Evolutionary conservation across 2,329 filamentous ascomycete genomes (phyloP), one percentile per base, ranked within the genome.

Genomic region (Simplicillium sp.): DNA sequence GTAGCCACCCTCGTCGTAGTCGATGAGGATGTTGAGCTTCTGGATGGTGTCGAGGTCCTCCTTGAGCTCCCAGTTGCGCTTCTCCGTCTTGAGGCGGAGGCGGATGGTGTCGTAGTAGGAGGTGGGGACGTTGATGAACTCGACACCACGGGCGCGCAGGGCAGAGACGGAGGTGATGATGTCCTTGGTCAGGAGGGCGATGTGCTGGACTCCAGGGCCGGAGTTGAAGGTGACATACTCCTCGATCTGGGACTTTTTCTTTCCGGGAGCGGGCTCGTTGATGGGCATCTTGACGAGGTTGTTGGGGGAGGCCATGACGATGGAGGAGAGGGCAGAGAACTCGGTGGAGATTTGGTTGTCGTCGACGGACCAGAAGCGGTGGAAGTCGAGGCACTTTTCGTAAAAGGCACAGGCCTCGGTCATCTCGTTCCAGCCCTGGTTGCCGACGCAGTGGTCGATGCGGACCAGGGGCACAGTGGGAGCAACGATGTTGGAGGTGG

Each of bases 321-420:
- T 81, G 55, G 79, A 86, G 65, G 82, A 87, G 37, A 96, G 73
- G 9, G 90, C 88, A 1, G 83, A 88, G 73, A 87, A 96, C 58
- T 94, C 88, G 50, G 86, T 95, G 73, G 80, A 87, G 65, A 96
- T 94, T 59, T 94, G 80, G 51, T 79, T 84, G 70, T 96, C 90
- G 61, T 96, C 90, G 44, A 96, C 89, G 41, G 82, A 87, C 90
- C 90, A 96, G 80, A 96, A 96, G 50, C 89, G 86, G 69, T 95
- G 88, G 76, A 96, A 96, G 41, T 83, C 84, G 20, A 96, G 83
- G 47, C 83, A 85, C 47, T 81, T 77, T 67, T 96, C 89, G 68
- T 96, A 97, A 62, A 85, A 80, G 42, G 65, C 70, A 57, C 75
- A 80, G 29, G 76, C 77, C 11, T 69, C 69, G 44, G 70, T 68